Conservation (phyloP, 2,329 filamentous ascomycete species). For the Epichloe elymi region DNA sequence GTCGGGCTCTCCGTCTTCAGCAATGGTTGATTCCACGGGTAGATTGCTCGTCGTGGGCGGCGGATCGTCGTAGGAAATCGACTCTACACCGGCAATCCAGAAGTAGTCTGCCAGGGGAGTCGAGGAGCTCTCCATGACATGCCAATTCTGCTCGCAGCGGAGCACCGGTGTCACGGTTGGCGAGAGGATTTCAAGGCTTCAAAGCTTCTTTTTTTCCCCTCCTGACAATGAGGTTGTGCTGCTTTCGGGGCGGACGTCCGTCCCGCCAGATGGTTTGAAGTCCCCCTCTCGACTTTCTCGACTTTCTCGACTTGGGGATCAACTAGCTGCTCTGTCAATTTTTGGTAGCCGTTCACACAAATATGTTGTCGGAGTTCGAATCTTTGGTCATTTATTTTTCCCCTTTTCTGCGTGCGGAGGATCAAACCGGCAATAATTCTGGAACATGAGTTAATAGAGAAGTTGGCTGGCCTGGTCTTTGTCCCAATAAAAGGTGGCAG, state of each 20-base stretch:
- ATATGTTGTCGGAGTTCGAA: neutral
- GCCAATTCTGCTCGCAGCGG: conserved; percentile 17
- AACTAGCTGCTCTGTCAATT: neutral
- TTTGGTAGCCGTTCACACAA: neutral
- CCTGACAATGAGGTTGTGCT: neutral
- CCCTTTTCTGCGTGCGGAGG: neutral
- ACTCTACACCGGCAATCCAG: conserved; percentile 61
- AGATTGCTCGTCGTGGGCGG: conserved; percentile 17
- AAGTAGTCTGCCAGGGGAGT: conserved; percentile 61
- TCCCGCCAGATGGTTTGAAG: conserved; percentile 1
- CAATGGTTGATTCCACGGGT: conserved; percentile 44
- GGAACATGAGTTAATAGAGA: neutral
- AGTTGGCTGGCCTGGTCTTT: neutral
- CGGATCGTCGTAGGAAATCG: conserved; percentile 49
- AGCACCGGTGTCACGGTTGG: neutral
- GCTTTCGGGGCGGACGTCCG: conserved; percentile 1
- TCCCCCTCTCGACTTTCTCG: neutral
- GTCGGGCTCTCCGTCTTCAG: conserved; percentile 47
- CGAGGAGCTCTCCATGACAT: conserved; percentile 48
- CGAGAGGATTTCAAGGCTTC: neutral
- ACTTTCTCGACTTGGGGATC: neutral
- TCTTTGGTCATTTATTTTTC: neutral
- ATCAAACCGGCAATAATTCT: neutral
- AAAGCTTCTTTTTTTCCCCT: neutral
- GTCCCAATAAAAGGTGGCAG: neutral